Conservation (phyloP, 768 basidiomycete genomes). For the Polyporus arcularius region DNA sequence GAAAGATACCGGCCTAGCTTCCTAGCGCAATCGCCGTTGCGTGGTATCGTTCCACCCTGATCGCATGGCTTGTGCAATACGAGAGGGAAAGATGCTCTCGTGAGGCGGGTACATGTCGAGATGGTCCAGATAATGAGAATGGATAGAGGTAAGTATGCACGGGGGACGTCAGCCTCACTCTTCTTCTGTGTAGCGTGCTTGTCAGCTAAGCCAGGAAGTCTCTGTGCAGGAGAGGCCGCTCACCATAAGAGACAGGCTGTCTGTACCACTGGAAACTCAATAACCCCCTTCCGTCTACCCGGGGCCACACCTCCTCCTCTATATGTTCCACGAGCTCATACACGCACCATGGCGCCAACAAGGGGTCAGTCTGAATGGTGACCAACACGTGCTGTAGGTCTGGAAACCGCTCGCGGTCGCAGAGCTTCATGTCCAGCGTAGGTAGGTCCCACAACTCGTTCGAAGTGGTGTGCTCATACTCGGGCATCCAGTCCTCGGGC, state of each 20-base stretch:
- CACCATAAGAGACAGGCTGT: neutral
- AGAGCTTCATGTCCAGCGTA: neutral
- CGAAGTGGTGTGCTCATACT: neutral
- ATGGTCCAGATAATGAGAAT: too few relatives aligned
- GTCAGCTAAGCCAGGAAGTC: too few relatives aligned
- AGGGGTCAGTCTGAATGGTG: neutral
- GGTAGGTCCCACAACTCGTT: neutral
- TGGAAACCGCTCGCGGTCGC: neutral
- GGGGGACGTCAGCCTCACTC: too few relatives aligned
- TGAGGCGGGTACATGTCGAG: too few relatives aligned
- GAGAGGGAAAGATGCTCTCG: too few relatives aligned
- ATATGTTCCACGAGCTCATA: neutral
- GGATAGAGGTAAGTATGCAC: too few relatives aligned
- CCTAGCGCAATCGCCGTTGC: too few relatives aligned
- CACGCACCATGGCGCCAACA: neutral
- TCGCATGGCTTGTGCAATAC: too few relatives aligned
- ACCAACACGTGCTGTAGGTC: neutral
- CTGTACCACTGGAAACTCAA: neutral
- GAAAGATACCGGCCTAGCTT: too few relatives aligned
- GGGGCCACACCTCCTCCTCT: neutral
- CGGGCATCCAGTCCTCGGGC: neutral
- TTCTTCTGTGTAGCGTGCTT: too few relatives aligned
- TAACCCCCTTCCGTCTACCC: neutral
- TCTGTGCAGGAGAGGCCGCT: neutral
- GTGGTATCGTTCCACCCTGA: too few relatives aligned